Evolutionary conservation across 768 basidiomycete genomes (phyloP).

Genomic region (Podaxis sp.): DNA sequence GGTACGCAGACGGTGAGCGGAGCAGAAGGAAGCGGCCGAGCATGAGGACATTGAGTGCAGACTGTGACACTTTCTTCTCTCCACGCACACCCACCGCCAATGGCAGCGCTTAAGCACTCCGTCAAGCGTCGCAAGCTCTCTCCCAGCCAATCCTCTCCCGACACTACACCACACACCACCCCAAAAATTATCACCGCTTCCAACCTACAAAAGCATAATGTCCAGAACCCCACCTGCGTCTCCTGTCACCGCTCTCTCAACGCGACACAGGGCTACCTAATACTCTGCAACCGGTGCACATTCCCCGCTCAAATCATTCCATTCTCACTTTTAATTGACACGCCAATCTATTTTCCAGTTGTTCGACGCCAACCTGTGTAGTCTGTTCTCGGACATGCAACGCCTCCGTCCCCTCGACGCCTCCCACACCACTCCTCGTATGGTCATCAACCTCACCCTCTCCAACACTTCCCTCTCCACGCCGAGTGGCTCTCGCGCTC

Average conservation of each 20-base stretch:
- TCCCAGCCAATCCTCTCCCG: background rate
- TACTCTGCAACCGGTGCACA: slow-evolving; percentile 4
- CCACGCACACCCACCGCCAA: background rate
- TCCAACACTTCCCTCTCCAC: slow-evolving; percentile 26
- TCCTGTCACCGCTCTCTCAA: slow-evolving; percentile 9
- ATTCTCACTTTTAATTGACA: background rate
- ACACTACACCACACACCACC: background rate
- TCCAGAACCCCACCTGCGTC: background rate
- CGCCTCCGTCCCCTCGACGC: slow-evolving; percentile 27
- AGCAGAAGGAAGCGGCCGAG: too few relatives aligned
- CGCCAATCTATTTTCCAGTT: slow-evolving; percentile 22
- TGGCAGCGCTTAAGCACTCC: background rate
- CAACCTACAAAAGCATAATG: background rate
- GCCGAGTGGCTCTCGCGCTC: slow-evolving; percentile 24
- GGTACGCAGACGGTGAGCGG: too few relatives aligned
- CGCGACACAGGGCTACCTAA: background rate
- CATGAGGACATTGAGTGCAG: too few relatives aligned
- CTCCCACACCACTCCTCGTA: slow-evolving; percentile 34
- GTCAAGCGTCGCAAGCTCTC: background rate
- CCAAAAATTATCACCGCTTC: background rate
- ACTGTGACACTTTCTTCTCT: background rate
- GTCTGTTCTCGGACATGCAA: slow-evolving; percentile 45
- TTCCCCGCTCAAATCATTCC: background rate
- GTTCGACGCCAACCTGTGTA: slow-evolving; percentile 33
- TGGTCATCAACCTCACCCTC: slow-evolving; percentile 30